A percentile compares a stretch with the other conserved stretches of the same genome.
These are phyloP conservation scores for Eustoma russellianum DNA, from an alignment of 257 asterid species.

Conservation along the genomic window DNA sequence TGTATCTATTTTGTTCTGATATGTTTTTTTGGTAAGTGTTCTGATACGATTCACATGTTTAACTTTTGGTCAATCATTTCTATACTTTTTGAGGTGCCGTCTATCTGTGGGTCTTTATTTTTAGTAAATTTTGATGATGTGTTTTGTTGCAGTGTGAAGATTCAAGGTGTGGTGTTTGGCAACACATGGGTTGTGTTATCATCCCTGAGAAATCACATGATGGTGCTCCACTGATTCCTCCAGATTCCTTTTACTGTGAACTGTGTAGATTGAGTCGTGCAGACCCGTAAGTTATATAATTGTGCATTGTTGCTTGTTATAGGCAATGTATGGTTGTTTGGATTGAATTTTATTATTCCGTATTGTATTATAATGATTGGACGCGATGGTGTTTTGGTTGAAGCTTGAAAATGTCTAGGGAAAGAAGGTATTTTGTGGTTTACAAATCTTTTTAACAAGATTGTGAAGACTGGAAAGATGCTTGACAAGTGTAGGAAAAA, in stretches of 20 bases:
- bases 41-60: not conserved
- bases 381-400: no score
- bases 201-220: slow-evolving; percentile 82
- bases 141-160: slow-evolving; percentile 80
- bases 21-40: not conserved
- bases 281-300: slow-evolving; percentile 77
- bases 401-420: no score
- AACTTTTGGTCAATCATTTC: not conserved
- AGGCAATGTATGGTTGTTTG: not conserved
- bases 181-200: slow-evolving; percentile 83
- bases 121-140: slow-evolving; percentile 11
- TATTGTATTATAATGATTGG: no score
- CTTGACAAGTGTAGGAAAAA: no score
- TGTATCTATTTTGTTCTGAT: not conserved
- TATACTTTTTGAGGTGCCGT: not conserved
- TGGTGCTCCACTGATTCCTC: slow-evolving; percentile 52
- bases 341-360: no score
- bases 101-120: not conserved
- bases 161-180: slow-evolving; percentile 80
- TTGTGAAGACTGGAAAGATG: no score
- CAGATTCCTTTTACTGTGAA: slow-evolving; percentile 82
- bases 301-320: not conserved
- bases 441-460: no score
- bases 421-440: no score
- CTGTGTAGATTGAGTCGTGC: slow-evolving; percentile 82